These are phyloP conservation scores for Dryadomyces quercus-mongolicae DNA, from an alignment of 2,329 filamentous ascomycete genomes.

Conservation along the genomic window DNA sequence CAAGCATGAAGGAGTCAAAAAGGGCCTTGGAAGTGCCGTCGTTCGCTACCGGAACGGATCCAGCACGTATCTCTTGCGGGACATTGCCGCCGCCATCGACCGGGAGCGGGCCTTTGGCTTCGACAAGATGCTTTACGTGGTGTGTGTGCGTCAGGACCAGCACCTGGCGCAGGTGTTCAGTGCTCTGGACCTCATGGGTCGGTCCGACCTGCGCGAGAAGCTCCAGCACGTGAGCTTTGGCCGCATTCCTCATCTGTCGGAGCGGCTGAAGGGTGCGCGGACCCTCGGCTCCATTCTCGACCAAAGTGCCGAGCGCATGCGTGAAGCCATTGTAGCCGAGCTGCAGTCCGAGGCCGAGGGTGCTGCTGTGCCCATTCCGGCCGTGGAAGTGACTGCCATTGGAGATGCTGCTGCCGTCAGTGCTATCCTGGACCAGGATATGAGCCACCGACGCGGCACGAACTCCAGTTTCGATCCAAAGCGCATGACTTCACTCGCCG, in stretches of 20 bases:
- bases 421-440: slow-evolving; percentile 64
- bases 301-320: slow-evolving; percentile 26
- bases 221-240: slow-evolving; percentile 30
- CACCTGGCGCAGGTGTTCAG: slow-evolving; percentile 22
- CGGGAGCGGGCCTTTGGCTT: slow-evolving; percentile 39
- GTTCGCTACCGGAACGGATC: slow-evolving; percentile 52
- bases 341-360: not conserved
- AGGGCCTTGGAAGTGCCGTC: slow-evolving; percentile 53
- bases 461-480: slow-evolving; percentile 55
- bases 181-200: slow-evolving; percentile 23
- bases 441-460: slow-evolving; percentile 47
- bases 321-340: slow-evolving; percentile 4
- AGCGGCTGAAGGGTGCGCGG: slow-evolving; percentile 15
- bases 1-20: slow-evolving; percentile 48
- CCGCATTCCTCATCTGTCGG: slow-evolving; percentile 1
- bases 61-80: slow-evolving; percentile 55
- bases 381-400: not conserved
- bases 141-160: slow-evolving; percentile 20
- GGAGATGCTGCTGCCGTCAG: slow-evolving; percentile 21
- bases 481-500: slow-evolving; percentile 61
- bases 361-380: not conserved
- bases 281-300: slow-evolving; percentile 10
- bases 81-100: slow-evolving; percentile 54
- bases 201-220: slow-evolving; percentile 18
- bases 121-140: slow-evolving; percentile 28